These are phyloP conservation scores for Ophiosphaerella herpotricha DNA, from an alignment of 2,329 filamentous ascomycete genomes.

Conservation along the genomic window DNA sequence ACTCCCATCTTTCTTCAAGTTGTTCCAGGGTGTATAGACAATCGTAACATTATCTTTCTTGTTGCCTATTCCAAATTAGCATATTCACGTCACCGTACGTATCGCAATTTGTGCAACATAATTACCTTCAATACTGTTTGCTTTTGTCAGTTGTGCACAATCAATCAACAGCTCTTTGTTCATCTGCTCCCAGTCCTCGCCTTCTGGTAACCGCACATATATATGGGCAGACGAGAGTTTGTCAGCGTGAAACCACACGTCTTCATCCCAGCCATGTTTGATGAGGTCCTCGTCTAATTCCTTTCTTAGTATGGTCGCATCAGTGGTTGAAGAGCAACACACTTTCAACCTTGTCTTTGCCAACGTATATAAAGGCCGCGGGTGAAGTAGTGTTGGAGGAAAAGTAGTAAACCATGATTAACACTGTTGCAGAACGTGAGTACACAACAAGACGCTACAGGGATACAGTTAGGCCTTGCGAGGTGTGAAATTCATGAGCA, in stretches of 20 bases:
- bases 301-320: constrained; percentile 1
- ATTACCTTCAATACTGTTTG: constrained; percentile 90
- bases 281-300: constrained; percentile 92
- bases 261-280: constrained; percentile 89
- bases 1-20: constrained; percentile 90
- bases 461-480: constrained; percentile 6
- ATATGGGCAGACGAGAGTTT: constrained; percentile 97
- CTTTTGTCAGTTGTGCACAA: constrained; percentile 96
- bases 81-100: background rate
- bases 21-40: constrained; percentile 98
- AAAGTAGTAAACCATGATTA: constrained; percentile 90
- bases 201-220: constrained; percentile 82
- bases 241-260: constrained; percentile 99
- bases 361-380: constrained; percentile 87
- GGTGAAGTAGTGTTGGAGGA: constrained; percentile 83
- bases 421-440: background rate
- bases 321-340: constrained; percentile 41
- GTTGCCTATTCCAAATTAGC: constrained; percentile 67
- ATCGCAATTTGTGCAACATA: background rate
- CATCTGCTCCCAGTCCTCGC: constrained; percentile 82
- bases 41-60: constrained; percentile 98
- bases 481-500: constrained; percentile 30
- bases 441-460: background rate
- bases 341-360: constrained; percentile 99
- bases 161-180: constrained; percentile 76